These are phyloP conservation scores for Monilinia vaccinii-corymbosi DNA, from an alignment of 2,329 filamentous ascomycete species.

Conservation along the genomic window DNA sequence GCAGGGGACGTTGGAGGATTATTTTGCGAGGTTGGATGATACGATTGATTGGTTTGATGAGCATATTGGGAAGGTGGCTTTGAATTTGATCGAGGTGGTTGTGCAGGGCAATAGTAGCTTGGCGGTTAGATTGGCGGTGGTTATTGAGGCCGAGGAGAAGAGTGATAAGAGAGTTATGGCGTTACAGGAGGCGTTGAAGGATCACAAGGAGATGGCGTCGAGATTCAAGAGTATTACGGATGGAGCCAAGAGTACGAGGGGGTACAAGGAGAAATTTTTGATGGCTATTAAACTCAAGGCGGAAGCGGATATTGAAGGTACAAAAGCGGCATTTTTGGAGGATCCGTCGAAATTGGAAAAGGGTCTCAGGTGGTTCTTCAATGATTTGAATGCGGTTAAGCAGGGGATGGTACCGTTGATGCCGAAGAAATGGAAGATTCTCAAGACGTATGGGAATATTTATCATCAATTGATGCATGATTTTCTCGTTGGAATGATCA, in stretches of 20 bases:
- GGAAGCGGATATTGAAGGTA: slow-evolving; percentile 49
- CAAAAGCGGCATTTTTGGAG: slow-evolving; percentile 64
- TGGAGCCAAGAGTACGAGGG: slow-evolving; percentile 81
- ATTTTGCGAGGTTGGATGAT: slow-evolving; percentile 78
- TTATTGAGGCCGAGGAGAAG: slow-evolving; percentile 94
- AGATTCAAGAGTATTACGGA: slow-evolving; percentile 93
- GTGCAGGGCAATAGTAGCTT: slow-evolving; percentile 79
- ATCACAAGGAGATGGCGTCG: slow-evolving; percentile 89
- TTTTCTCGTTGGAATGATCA: slow-evolving; percentile 73
- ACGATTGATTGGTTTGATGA: slow-evolving; percentile 94
- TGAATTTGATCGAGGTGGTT: slow-evolving; percentile 83
- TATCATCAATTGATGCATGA: slow-evolving; percentile 96
- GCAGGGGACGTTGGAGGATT: slow-evolving; percentile 77
- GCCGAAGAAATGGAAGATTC: slow-evolving; percentile 95
- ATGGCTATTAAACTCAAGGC: slow-evolving; percentile 57
- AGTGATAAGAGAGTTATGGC: slow-evolving; percentile 88
- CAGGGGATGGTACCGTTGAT: slow-evolving; percentile 85
- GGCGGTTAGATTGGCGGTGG: slow-evolving; percentile 81
- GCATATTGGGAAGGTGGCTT: slow-evolving; percentile 78
- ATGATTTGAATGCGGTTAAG: slow-evolving; percentile 91
- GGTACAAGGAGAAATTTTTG: slow-evolving; percentile 95
- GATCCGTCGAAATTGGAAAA: slow-evolving; percentile 81
- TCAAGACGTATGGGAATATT: slow-evolving; percentile 78
- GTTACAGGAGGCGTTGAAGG: slow-evolving; percentile 86
- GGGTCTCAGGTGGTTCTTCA: slow-evolving; percentile 92